Evolutionary conservation across 805 yeast species (phyloP), one percentile per base, ranked within the genome.

Genomic region (Candida endomychidarum): DNA sequence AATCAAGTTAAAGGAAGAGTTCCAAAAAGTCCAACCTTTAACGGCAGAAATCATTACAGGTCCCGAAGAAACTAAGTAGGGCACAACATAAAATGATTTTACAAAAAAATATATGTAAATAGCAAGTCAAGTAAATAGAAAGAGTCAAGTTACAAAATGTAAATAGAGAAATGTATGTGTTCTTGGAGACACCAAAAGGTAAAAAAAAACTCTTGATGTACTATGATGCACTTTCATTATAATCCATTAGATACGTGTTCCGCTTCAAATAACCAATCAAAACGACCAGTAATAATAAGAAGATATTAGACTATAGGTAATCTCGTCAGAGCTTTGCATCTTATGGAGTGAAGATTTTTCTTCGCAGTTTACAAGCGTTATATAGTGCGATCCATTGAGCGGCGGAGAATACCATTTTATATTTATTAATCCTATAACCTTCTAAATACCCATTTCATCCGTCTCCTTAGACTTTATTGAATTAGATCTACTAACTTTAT

Each of bases 1-100:
- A 54, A 74, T 74, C 50, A 73, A 74, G 46, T 70, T 86, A 51
- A 68, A 74, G 48, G 73, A 77, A 44, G 69, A 81, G 49, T 77
- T 74, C 44, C 81, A 76, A 48, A 58, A 70, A 28, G 47, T 74
- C 7, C 95, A 86, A 57, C 90, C 90, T 5, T 65, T 86, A 26
- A 51, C 47, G 9, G 51, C 45, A 2, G 70, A 66, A 38, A 60
- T 67, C 38, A 65, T 67, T 25, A 46, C 53, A 5, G 72, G 65
- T 0, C 65, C 35, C 14, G 40, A 29, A 6, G 34, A 36, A 8
- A 15, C 32, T 19, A 4, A 20, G 18, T n/a, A n/a, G n/a, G n/a
- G n/a, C n/a, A n/a, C 14, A 16, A 18, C 17, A 18, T 15, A 34
- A 15, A 7, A 4, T 23, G 28, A 7, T 14, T 20, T 12, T n/a